Evolutionary conservation across 2,329 filamentous ascomycete genomes (phyloP).

Genomic region (Leptographium wingfieldii): DNA sequence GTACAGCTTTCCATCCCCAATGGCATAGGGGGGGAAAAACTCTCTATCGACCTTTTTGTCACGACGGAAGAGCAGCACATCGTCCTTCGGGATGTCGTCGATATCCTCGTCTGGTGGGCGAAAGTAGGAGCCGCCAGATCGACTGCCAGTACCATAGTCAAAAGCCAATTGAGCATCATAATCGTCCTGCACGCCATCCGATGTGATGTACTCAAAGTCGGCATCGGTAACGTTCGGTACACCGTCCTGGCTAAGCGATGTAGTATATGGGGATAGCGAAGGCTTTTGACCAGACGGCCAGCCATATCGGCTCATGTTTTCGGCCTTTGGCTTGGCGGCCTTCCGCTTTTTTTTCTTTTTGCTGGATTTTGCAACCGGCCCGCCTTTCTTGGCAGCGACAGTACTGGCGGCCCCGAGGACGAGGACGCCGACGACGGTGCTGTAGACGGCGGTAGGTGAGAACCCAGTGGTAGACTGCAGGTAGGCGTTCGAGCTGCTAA

Average conservation of each 20-base stretch:
- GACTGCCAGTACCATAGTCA: background rate
- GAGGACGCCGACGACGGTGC: slow-evolving; percentile 34
- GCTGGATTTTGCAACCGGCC: slow-evolving; percentile 4
- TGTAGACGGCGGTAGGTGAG: slow-evolving; percentile 35
- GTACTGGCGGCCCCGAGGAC: slow-evolving; percentile 34
- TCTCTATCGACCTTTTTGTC: slow-evolving; percentile 53
- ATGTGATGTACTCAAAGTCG: slow-evolving; percentile 76
- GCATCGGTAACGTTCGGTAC: slow-evolving; percentile 53
- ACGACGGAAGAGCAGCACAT: slow-evolving; percentile 58
- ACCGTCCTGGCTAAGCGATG: slow-evolving; percentile 28
- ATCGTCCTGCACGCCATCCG: slow-evolving; percentile 49
- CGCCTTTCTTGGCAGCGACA: slow-evolving; percentile 10
- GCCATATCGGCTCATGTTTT: slow-evolving; percentile 39
- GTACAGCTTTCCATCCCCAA: slow-evolving; percentile 58
- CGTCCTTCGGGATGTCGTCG: slow-evolving; percentile 40
- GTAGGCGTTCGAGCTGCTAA: slow-evolving; percentile 37
- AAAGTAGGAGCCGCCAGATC: slow-evolving; percentile 10
- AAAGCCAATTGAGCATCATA: background rate
- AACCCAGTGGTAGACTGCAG: slow-evolving; percentile 37
- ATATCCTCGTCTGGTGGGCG: slow-evolving; percentile 12
- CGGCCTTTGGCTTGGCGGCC: slow-evolving; percentile 11
- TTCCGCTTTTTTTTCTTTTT: slow-evolving; percentile 12
- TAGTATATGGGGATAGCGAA: slow-evolving; percentile 38
- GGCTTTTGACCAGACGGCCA: slow-evolving; percentile 24
- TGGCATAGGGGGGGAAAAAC: slow-evolving; percentile 63